Conservation (phyloP, 306 rosid species). For the Sesbania bispinosa region DNA sequence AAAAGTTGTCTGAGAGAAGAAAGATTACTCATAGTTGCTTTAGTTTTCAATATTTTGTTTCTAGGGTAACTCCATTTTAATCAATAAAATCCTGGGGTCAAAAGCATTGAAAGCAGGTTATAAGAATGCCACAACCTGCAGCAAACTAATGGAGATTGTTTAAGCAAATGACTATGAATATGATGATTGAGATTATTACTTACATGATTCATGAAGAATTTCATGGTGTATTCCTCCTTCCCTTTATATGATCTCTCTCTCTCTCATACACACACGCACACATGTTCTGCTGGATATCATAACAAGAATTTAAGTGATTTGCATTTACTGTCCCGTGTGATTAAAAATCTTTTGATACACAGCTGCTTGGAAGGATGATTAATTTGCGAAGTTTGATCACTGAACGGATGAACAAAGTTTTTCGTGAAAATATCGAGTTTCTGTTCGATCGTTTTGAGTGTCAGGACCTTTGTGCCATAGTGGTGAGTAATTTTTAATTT, state of each 20-base stretch:
- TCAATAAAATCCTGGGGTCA: slow-evolving; percentile 1
- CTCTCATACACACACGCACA: background rate
- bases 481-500: slow-evolving; percentile 59
- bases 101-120: slow-evolving; percentile 8
- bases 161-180: slow-evolving; percentile 15
- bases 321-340: background rate
- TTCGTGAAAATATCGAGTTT: slow-evolving; percentile 92
- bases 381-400: slow-evolving; percentile 81
- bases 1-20: background rate
- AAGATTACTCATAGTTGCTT: background rate
- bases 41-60: background rate
- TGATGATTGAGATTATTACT: background rate
- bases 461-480: slow-evolving; percentile 91
- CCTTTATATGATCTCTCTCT: background rate
- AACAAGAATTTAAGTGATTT: background rate
- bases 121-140: background rate
- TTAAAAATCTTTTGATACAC: slow-evolving; percentile 30
- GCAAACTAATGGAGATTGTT: background rate
- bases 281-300: background rate
- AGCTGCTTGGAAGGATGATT: slow-evolving; percentile 96
- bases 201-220: slow-evolving; percentile 3
- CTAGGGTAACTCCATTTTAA: background rate
- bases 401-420: slow-evolving; percentile 81
- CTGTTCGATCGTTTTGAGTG: slow-evolving; percentile 96
- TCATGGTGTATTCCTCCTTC: slow-evolving; percentile 4